These are phyloP conservation scores for Debaryomyces maramus DNA, from an alignment of 805 yeast species.

Conservation along the genomic window DNA sequence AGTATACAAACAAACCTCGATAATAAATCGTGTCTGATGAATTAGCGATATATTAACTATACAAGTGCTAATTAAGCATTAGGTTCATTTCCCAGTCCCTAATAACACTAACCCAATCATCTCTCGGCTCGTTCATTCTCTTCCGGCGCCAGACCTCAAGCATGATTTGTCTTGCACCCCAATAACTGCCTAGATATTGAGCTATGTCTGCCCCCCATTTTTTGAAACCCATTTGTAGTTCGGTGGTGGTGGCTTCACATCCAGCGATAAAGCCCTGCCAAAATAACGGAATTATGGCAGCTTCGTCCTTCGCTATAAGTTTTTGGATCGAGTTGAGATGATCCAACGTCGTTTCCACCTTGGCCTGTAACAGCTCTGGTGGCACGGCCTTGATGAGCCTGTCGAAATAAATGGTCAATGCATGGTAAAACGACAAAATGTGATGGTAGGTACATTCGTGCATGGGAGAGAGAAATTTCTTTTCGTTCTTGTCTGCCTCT, in stretches of 20 bases:
- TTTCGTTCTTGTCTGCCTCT: slow-evolving; percentile 11
- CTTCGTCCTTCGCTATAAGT: slow-evolving; percentile 54
- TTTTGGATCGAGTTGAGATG: slow-evolving; percentile 64
- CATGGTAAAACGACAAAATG: slow-evolving; percentile 74
- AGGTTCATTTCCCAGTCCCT: slow-evolving; percentile 84
- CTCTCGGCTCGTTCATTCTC: slow-evolving; percentile 54
- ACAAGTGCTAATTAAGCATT: slow-evolving; percentile 53
- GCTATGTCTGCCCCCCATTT: slow-evolving; percentile 71
- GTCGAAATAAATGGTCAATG: slow-evolving; percentile 67
- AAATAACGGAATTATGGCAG: slow-evolving; percentile 70
- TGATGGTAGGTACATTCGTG: slow-evolving; percentile 80
- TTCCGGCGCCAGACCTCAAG: slow-evolving; percentile 82
- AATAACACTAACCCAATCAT: slow-evolving; percentile 77
- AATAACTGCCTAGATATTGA: slow-evolving; percentile 64
- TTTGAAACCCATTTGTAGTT: slow-evolving; percentile 64
- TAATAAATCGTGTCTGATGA: too few relatives aligned
- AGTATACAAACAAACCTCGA: too few relatives aligned
- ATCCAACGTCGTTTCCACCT: slow-evolving; percentile 58
- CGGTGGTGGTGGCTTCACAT: slow-evolving; percentile 63
- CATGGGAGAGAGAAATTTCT: slow-evolving; percentile 48
- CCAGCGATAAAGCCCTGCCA: slow-evolving; percentile 93
- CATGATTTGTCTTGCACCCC: slow-evolving; percentile 85
- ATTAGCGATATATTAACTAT: too few relatives aligned
- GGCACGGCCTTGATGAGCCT: slow-evolving; percentile 58
- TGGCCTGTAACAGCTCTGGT: slow-evolving; percentile 58